Evolutionary conservation across 768 basidiomycete genomes (phyloP).

Genomic region (Cubamyces lactineus): DNA sequence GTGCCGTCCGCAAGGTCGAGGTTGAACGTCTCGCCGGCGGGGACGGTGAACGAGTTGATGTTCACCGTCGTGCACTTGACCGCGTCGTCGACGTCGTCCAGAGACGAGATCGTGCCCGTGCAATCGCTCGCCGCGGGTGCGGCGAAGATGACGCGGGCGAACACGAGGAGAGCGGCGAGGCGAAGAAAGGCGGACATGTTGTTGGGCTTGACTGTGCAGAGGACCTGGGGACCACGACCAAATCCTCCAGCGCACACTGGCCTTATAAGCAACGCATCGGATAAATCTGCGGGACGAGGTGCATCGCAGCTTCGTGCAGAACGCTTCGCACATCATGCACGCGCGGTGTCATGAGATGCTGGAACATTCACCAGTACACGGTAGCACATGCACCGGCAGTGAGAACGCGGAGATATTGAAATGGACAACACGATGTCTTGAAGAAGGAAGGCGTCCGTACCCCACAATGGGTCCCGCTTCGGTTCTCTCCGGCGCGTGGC

Average conservation of each 20-base stretch:
- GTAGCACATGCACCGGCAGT: conserved; percentile 15
- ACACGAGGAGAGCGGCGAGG: conserved; percentile 19
- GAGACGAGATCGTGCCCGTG: conserved; percentile 57
- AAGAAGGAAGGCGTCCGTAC: not conserved
- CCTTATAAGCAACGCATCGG: conserved; percentile 9
- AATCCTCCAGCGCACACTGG: not conserved
- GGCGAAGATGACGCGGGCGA: conserved; percentile 9
- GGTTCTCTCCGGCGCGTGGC: not conserved
- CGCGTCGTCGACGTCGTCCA: conserved; percentile 53
- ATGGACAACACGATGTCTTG: not conserved
- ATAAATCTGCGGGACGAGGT: conserved; percentile 12
- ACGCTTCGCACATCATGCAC: conserved; percentile 7
- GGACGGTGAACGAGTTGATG: conserved; percentile 59
- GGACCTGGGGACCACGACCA: conserved; percentile 9
- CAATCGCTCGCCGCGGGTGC: conserved; percentile 33
- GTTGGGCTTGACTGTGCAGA: not conserved
- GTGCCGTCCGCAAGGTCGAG: conserved; percentile 51
- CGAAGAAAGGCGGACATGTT: conserved; percentile 21
- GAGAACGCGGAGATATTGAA: conserved; percentile 3
- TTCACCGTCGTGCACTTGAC: conserved; percentile 60
- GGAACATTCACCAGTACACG: conserved; percentile 7
- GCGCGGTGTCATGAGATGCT: conserved; percentile 16
- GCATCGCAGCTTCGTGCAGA: conserved; percentile 1
- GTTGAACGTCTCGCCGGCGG: conserved; percentile 53
- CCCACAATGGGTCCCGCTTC: not conserved